A percentile compares a stretch with the other conserved stretches of the same genome.
phyloP scores from a whole-genome alignment of 768 basidiomycete genomes.

The Russula vinacea region DNA sequence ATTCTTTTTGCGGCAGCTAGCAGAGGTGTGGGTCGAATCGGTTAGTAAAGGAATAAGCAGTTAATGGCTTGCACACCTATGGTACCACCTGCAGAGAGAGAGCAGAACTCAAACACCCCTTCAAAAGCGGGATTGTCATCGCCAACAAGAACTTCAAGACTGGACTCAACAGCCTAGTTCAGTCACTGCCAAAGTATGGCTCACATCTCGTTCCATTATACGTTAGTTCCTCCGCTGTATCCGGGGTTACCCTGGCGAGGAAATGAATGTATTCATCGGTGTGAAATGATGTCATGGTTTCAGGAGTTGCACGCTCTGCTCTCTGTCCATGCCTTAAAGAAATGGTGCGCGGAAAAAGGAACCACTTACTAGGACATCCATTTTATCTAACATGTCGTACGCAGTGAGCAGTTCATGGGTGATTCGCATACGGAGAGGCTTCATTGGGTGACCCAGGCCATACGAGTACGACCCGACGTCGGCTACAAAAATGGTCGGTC shows the following conservation, averaged over 20 bases:
- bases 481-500: conserved; percentile 40
- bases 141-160: conserved; percentile 53
- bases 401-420: conserved; percentile 88
- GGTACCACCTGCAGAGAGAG: conserved; percentile 93
- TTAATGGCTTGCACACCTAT: conserved; percentile 50
- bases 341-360: neutral
- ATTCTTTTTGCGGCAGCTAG: conserved; percentile 79
- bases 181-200: conserved; percentile 34
- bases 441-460: conserved; percentile 90
- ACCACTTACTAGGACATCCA: conserved; percentile 79
- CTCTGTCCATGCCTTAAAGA: conserved; percentile 30
- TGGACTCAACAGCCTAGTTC: neutral
- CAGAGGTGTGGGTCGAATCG: neutral
- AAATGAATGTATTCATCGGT: conserved; percentile 99
- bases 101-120: conserved; percentile 94
- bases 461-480: conserved; percentile 78
- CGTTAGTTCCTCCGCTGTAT: conserved; percentile 83
- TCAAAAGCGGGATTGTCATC: conserved; percentile 98
- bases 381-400: conserved; percentile 90
- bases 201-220: conserved; percentile 81
- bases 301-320: conserved; percentile 38
- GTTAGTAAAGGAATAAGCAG: neutral
- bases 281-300: conserved; percentile 85
- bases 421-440: conserved; percentile 92
- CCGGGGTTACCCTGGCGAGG: conserved; percentile 81